Evolutionary conservation across 352 stramenopile species (phyloP), one percentile per base, ranked within the genome.

Genomic region (Thraustochytrium sp.): DNA sequence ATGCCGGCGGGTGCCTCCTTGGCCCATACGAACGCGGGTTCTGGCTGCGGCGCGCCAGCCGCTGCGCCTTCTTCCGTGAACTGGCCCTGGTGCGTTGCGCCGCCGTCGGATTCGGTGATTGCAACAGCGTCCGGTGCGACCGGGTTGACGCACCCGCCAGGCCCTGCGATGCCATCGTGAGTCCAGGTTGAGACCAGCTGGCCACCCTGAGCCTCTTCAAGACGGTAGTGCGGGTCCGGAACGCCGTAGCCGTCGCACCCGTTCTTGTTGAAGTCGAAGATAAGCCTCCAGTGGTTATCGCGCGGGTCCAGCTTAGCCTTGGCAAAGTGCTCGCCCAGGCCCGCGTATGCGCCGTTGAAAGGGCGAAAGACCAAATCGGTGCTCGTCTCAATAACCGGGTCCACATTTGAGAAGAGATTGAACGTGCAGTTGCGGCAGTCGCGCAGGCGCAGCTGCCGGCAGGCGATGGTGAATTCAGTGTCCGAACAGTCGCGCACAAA

Each of bases 231-330:
- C 18, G 68, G 68, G 42, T 80, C 68, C 16, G 68, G 68, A 37
- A 80, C 49, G 9, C 68, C 68, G 29, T 63, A 80, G 8, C 68
- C 68, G 29, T 80, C 68, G 42, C 44, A 68, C 9, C 68, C 89
- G 5, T 91, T 90, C 82, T 96, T 92, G 84, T 96, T 96, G 84
- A 97, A 97, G 82, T 97, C 93, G 84, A 94, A 96, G n/a, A 97
- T 88, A 29, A 93, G 89, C 42, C 90, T 91, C 92, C 92, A 97
- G 73, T 94, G 90, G 76, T 96, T 97, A 85, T 93, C 92, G 31
- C 78, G 86, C n/a, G 92, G 90, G 68, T 95, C 91, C n/a, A 97
- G 84, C 0, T 88, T 88, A 2, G 92, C 92, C 5, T 90, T 86
- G 0, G 53, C 29, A 80, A 97, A 85, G 26, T 82, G 37, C 42